Evolutionary conservation across 805 yeast genomes (phyloP), one percentile per base, ranked within the genome.

Genomic region (Lipomyces sp.): DNA sequence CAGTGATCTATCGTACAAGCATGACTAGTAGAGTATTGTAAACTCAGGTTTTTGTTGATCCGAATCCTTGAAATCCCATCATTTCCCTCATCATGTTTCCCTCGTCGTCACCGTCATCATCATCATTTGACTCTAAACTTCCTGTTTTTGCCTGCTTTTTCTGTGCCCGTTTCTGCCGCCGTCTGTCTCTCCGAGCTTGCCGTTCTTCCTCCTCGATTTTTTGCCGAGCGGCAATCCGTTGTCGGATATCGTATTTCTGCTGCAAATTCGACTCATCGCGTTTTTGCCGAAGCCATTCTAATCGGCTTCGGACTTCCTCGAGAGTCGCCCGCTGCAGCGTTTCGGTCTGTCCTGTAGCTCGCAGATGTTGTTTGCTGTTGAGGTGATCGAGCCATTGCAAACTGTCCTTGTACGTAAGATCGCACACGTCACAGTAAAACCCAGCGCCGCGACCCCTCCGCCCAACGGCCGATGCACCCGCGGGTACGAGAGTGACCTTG

Each of bases 331-430:
- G 59, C 2, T 68, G 68, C 36, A 70, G 74, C 28, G 67, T 66
- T 37, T 70, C 74, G 22, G 71, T 61, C 45, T 63, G 65, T 6
- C 74, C 74, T 0, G 69, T 60, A 2, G 63, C 59, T 22, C 63
- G 57, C 38, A 68, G 47, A 54, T 72, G 98, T 53, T 77, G 82
- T 32, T 81, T 81, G 33, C 88, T 80, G 63, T 86, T 88, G 63
- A 87, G 71, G 69, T 93, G 98, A 63, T 90, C 95, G 2, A 87
- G 74, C 64, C 82, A 81, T 55, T 88, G 84, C 59, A 88, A 69
- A 49, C 85, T 84, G 65, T 93, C 97, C 63, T 88, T 82, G 69
- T 80, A 91, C 1, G 91, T 83, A 51, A 86, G 66, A 56, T 83
- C 79, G 67, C 98, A 93, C 1, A 79, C 66, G 10, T 83, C 85